Percentiles rank a stretch among this genome's conserved stretches.
phyloP scores from a whole-genome alignment of 1,284 basidiomycete genomes.

The Pyrrhoderma lamaoense region DNA sequence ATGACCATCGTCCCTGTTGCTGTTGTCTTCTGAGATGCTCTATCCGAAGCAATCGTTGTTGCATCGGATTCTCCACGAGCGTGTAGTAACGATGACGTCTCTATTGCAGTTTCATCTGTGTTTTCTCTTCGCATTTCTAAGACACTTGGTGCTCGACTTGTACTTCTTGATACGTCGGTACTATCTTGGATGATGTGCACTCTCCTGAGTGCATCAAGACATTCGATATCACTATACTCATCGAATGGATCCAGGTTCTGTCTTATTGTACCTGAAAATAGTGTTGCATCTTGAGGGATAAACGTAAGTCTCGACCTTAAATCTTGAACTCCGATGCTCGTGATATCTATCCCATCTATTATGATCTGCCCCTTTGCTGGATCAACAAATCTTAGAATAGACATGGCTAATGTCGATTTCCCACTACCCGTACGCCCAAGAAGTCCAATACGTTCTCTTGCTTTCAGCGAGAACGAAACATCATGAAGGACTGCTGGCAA shows the following conservation, averaged over 20 bases:
- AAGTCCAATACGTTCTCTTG: conserved; percentile 63
- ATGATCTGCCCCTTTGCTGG: conserved; percentile 72
- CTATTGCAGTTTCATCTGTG: conserved; percentile 28
- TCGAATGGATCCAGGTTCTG: conserved; percentile 84
- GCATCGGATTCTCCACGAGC: conserved; percentile 5
- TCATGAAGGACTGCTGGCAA: conserved; percentile 76
- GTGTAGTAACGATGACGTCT: conserved; percentile 25
- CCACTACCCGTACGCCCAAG: conserved; percentile 62
- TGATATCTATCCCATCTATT: conserved; percentile 87
- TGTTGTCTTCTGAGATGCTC: conserved; percentile 30
- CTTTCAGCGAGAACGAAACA: conserved; percentile 58
- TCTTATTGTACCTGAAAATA: conserved; percentile 83
- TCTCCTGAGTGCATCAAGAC: conserved; percentile 55
- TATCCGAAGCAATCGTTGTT: conserved; percentile 8
- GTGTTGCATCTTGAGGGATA: conserved; percentile 57
- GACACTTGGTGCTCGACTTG: conserved; percentile 43
- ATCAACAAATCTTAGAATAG: conserved; percentile 83
- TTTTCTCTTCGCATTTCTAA: conserved; percentile 28
- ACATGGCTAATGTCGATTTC: conserved; percentile 74
- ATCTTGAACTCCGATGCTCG: conserved; percentile 80
- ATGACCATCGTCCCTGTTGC: conserved; percentile 42
- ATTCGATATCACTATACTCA: conserved; percentile 79
- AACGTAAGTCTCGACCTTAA: conserved; percentile 56
- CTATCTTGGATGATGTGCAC: conserved; percentile 55
- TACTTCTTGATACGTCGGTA: conserved; percentile 36